Conservation (phyloP, 805 yeast species). For the Saccharomyces paradoxus region DNA sequence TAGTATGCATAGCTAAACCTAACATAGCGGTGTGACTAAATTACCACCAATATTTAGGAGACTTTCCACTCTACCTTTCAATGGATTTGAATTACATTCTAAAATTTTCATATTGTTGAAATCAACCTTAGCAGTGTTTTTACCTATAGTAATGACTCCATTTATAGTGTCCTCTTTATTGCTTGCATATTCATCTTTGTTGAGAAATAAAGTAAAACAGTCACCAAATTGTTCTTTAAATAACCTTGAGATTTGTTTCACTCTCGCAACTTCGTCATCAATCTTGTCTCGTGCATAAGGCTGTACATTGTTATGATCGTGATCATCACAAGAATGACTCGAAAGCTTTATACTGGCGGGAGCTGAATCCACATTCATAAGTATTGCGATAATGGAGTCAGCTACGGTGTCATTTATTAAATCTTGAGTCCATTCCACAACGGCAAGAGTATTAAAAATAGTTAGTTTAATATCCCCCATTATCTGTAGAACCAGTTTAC, state of each 20-base stretch:
- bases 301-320: slow-evolving; percentile 18
- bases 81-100: slow-evolving; percentile 62
- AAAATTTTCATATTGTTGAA: slow-evolving; percentile 56
- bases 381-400: slow-evolving; percentile 83
- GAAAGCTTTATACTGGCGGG: slow-evolving; percentile 91
- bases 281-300: slow-evolving; percentile 10
- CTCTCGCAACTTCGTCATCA: slow-evolving; percentile 29
- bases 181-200: slow-evolving; percentile 9
- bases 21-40: slow-evolving; percentile 76
- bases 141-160: slow-evolving; percentile 69
- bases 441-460: slow-evolving; percentile 41
- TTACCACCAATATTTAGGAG: slow-evolving; percentile 70
- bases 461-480: slow-evolving; percentile 57
- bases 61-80: slow-evolving; percentile 75
- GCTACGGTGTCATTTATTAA: slow-evolving; percentile 88
- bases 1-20: slow-evolving; percentile 7
- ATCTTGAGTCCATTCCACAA: slow-evolving; percentile 87
- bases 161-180: slow-evolving; percentile 31
- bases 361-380: slow-evolving; percentile 85
- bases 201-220: slow-evolving; percentile 36
- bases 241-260: slow-evolving; percentile 50
- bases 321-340: slow-evolving; percentile 43
- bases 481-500: slow-evolving; percentile 44
- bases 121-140: slow-evolving; percentile 60
- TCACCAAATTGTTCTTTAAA: slow-evolving; percentile 86